Conservation (phyloP, 176 grass and related monocot species). For the Rhipidocladum racemiflorum region DNA sequence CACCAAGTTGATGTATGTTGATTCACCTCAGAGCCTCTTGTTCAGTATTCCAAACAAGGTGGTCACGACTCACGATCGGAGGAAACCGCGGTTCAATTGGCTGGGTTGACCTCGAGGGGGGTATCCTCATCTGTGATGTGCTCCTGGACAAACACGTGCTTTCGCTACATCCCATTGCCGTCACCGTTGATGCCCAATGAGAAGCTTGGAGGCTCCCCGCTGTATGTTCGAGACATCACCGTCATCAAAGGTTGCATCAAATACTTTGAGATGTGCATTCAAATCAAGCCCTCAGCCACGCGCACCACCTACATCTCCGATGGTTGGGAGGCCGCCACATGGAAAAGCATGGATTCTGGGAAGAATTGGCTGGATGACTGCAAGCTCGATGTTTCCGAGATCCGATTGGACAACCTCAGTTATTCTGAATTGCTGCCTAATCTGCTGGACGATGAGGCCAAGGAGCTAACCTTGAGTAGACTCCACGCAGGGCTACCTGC, state of each 20-base stretch:
- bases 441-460: not conserved
- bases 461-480: not conserved
- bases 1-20: too few relatives aligned
- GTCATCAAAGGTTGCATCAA: not conserved
- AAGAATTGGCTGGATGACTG: not conserved
- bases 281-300: not conserved
- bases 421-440: not conserved
- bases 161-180: not conserved
- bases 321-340: not conserved
- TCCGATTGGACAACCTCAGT: not conserved
- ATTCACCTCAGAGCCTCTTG: too few relatives aligned
- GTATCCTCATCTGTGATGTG: too few relatives aligned
- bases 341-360: not conserved
- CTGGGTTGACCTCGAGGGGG: too few relatives aligned
- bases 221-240: not conserved
- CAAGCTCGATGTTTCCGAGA: not conserved
- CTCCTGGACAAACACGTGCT: too few relatives aligned
- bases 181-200: too few relatives aligned
- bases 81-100: too few relatives aligned
- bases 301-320: not conserved
- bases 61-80: too few relatives aligned
- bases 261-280: not conserved
- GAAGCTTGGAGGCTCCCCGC: too few relatives aligned
- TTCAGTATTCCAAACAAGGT: too few relatives aligned
- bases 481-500: not conserved